Conservation (phyloP, 768 basidiomycete species). For the Leccinum obscurum region DNA sequence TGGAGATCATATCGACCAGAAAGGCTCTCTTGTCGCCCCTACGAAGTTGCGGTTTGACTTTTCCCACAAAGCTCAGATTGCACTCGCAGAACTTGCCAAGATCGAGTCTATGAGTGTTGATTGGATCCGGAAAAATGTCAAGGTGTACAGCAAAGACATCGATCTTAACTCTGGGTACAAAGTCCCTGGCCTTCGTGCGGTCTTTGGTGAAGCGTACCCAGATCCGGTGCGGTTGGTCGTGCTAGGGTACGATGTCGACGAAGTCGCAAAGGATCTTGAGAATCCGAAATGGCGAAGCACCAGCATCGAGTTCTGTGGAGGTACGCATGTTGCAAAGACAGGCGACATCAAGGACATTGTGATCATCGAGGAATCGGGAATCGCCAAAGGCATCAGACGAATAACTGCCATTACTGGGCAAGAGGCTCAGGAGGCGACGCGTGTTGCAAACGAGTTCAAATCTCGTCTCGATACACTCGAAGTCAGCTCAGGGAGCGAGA, state of each 20-base stretch:
- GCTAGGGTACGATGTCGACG: slow-evolving; percentile 83
- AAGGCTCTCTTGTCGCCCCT: slow-evolving; percentile 95
- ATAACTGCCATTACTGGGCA: slow-evolving; percentile 94
- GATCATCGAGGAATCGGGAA: slow-evolving; percentile 93
- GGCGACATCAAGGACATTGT: slow-evolving; percentile 97
- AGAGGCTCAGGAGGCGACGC: slow-evolving; percentile 82
- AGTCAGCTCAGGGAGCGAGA: slow-evolving; percentile 65
- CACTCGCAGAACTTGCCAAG: slow-evolving; percentile 70
- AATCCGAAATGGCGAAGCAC: slow-evolving; percentile 91
- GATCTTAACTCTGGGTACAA: slow-evolving; percentile 73
- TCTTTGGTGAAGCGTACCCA: slow-evolving; percentile 97
- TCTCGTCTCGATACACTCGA: slow-evolving; percentile 64
- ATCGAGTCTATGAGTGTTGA: slow-evolving; percentile 84
- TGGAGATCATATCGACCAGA: slow-evolving; percentile 98
- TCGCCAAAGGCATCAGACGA: slow-evolving; percentile 96
- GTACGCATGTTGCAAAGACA: slow-evolving; percentile 97
- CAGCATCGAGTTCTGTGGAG: slow-evolving; percentile 97
- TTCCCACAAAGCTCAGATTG: slow-evolving; percentile 89
- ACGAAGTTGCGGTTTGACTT: slow-evolving; percentile 98
- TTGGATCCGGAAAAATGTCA: slow-evolving; percentile 90
- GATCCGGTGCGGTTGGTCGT: slow-evolving; percentile 96
- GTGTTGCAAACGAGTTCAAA: slow-evolving; percentile 62
- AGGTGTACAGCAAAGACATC: slow-evolving; percentile 86
- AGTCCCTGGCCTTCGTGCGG: slow-evolving; percentile 93
- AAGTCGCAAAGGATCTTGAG: slow-evolving; percentile 80